Evolutionary conservation across 495 filamentous ascomycete genomes (phyloP), one percentile per base, ranked within the genome.

Genomic region (Coniosporium apollinis): DNA sequence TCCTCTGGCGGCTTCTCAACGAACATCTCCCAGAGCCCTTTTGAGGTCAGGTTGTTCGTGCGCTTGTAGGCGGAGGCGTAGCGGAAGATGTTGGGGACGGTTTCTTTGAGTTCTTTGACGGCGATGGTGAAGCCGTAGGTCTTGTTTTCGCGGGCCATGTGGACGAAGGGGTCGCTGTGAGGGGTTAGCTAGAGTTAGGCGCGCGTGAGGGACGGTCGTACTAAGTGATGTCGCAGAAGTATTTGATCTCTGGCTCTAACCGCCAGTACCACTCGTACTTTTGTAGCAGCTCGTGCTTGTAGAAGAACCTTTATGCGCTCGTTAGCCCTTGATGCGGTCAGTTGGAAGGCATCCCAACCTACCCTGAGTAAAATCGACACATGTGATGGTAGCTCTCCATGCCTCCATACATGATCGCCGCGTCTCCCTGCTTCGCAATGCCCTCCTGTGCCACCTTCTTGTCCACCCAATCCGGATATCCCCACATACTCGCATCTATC

Each of bases 241-340:
- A 99, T 64, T 87, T 94, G 76, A 99, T 96, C 58, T 99, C 89
- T 52, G 89, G 89, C 72, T 99, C 89, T 58, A 99, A 60, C 30
- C 89, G 83, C 89, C 89, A 99, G 64, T 99, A 99, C 89, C 89
- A 99, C 54, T 94, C 82, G 61, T 96, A 99, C 59, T 99, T 93
- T 49, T 77, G 66, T 24, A 99, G 70, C 16, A 96, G 73, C 43
- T 86, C 80, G 49, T 99, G 89, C 61, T 94, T 93, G 66, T 92
- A 99, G 63, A 99, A 99, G 59, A 85, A 83, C 25, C 86, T 91
- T 44, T 15, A 14, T 37, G 22, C 14, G 15, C 2, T 17, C 15
- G 42, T 41, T 31, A 22, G 40, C 31, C 30, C 3, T n/a, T 8
- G 22, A 33, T 16, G 6, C 16, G 4, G 13, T 4, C 20, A 8